A percentile compares a stretch with the other conserved stretches of the same genome.
Evolutionary conservation across 345 rosid genomes (phyloP).

Genomic region (Syzygium aromaticum): DNA sequence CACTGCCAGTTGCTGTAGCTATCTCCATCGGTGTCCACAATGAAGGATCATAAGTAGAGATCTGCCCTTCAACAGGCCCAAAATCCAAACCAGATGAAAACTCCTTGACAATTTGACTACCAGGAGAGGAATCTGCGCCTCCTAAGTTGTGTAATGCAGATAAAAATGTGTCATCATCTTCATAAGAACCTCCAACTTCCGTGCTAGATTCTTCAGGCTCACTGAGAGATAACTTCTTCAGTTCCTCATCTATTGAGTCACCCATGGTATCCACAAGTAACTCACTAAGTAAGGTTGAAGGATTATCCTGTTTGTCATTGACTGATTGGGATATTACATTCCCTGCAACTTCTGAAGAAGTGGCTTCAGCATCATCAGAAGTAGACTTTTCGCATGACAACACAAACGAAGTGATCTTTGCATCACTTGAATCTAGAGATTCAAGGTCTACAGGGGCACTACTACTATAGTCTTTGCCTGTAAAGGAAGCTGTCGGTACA

Average conservation of each 20-base stretch:
- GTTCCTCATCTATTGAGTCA: constrained; percentile 22
- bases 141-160: constrained; percentile 32
- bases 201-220: constrained; percentile 18
- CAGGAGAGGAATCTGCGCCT: constrained; percentile 10
- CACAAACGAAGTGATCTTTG: constrained; percentile 2
- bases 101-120: constrained; percentile 17
- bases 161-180: constrained; percentile 42
- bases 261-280: not conserved
- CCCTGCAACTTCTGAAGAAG: not conserved
- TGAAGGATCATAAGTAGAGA: constrained; percentile 48
- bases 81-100: constrained; percentile 21
- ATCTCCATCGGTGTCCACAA: constrained; percentile 77
- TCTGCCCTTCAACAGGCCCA: constrained; percentile 18
- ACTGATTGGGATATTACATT: not conserved
- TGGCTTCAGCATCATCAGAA: not conserved
- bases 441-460: not conserved
- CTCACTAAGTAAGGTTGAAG: not conserved
- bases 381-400: not conserved
- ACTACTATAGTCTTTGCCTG: not conserved
- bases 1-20: constrained; percentile 77
- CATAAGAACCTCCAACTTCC: constrained; percentile 25
- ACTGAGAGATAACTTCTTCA: constrained; percentile 21
- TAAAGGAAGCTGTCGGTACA: not conserved
- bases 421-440: constrained; percentile 1
- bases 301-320: not conserved